Evolutionary conservation across 1,284 basidiomycete species (phyloP).

Genomic region (Albatrellus sp.): DNA sequence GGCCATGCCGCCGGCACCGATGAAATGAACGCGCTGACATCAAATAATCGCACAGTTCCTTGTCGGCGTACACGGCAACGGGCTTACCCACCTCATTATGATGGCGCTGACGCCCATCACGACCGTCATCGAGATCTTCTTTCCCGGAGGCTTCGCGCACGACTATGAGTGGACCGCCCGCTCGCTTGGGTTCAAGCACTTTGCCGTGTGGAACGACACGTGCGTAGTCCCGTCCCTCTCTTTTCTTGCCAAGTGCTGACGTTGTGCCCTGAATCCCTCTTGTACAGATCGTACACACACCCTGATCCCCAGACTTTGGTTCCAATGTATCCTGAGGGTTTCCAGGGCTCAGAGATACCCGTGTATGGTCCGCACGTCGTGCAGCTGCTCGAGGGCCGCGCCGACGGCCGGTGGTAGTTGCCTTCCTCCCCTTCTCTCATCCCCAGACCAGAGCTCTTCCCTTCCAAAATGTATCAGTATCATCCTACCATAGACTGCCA

Average conservation of each 20-base stretch:
- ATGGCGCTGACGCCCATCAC: slow-evolving; percentile 58
- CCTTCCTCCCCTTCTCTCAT: too few species aligned
- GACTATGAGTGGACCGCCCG: slow-evolving; percentile 71
- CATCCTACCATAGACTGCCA: too few species aligned
- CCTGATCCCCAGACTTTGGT: slow-evolving; percentile 31
- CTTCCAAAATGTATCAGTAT: too few species aligned
- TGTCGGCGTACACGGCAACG: slow-evolving; percentile 73
- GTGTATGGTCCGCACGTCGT: slow-evolving; percentile 45
- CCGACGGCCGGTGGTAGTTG: slow-evolving; percentile 21
- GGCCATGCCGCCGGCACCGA: background rate
- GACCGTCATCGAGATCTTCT: slow-evolving; percentile 76
- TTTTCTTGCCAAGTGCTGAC: background rate
- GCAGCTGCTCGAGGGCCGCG: slow-evolving; percentile 44
- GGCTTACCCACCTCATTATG: slow-evolving; percentile 66
- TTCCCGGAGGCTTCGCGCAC: slow-evolving; percentile 64
- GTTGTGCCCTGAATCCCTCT: slow-evolving; percentile 1
- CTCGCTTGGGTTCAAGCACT: slow-evolving; percentile 64
- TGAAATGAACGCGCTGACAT: background rate
- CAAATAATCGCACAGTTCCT: slow-evolving; percentile 36
- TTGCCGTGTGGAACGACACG: slow-evolving; percentile 69
- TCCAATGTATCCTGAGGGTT: slow-evolving; percentile 63
- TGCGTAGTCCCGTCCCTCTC: slow-evolving; percentile 23
- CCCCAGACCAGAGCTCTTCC: too few species aligned
- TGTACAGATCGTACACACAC: slow-evolving; percentile 23
- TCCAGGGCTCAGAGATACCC: slow-evolving; percentile 61